phyloP scores from a whole-genome alignment of 768 basidiomycete species.

The Termitomyces titanicus region DNA sequence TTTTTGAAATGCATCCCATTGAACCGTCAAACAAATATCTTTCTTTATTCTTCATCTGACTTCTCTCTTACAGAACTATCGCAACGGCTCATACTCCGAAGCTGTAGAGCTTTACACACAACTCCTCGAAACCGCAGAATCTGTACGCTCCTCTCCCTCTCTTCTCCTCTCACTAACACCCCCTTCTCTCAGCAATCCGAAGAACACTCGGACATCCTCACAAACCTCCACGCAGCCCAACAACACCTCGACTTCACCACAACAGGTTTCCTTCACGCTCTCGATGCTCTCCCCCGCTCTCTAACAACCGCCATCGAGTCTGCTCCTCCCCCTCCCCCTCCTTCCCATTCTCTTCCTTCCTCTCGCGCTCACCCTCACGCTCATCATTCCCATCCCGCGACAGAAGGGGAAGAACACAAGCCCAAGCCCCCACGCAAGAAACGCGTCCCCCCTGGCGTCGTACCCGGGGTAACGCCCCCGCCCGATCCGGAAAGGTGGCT shows the following conservation, averaged over 20 bases:
- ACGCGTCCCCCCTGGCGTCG: too few species aligned
- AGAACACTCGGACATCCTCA: constrained; percentile 84
- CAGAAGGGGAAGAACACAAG: neutral
- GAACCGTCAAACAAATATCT: too few species aligned
- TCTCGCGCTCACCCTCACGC: constrained; percentile 18
- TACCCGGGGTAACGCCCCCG: too few species aligned
- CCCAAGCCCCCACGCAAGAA: too few species aligned
- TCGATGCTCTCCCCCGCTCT: too few species aligned
- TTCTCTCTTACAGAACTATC: constrained; percentile 55
- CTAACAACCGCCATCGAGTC: too few species aligned
- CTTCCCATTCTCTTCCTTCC: constrained; percentile 35
- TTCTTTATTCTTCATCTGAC: neutral
- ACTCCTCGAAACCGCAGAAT: constrained; percentile 73
- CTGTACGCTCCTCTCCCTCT: constrained; percentile 43
- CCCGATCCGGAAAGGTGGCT: too few species aligned
- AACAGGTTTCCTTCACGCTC: constrained; percentile 58
- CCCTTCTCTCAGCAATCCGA: constrained; percentile 72
- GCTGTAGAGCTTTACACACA: constrained; percentile 79
- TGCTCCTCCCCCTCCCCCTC: too few species aligned
- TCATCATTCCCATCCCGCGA: too few species aligned
- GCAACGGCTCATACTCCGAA: constrained; percentile 68
- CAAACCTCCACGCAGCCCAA: constrained; percentile 79
- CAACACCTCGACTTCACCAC: constrained; percentile 83
- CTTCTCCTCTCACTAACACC: neutral
- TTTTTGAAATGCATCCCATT: too few species aligned